Base-by-base conservation (phyloP, 2,329 filamentous ascomycete genomes). In the Arthrobotrys iridis region DNA sequence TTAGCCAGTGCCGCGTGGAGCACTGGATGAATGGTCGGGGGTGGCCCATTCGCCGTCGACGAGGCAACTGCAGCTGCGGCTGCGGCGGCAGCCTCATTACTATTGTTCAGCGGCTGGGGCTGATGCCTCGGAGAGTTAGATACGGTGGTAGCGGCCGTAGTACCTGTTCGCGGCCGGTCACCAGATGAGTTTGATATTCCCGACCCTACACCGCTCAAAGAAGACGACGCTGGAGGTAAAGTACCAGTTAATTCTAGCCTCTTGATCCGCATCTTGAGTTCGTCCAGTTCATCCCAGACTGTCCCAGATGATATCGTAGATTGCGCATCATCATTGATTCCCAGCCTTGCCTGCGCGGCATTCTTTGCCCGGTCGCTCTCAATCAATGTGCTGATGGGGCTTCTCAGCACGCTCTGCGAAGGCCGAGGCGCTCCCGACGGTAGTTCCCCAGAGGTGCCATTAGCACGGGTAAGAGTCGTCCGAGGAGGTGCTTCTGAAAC, bases 231-330 rank as follows among this genome's bases (percentile, higher is more conserved):
- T 0, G 92, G 84, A 0, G 93, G 93, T 33, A 95, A 84, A 82
- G 96, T 97, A 71, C 93, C 93, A 1, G 92, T 96, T 78, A 96
- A 83, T 82, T 98, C 95, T 7, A 99, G 87, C 74, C 93, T 91
- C 79, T 92, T 90, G 79, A 99, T 97, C 28, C 95, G 89, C 41
- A 92, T 95, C 82, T 98, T 98, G 50, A 99, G 84, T 77, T 98
- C 95, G 79, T 98, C 95, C 26, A 99, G 84, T 82, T 99, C 95
- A 81, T 98, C 95, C 95, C 95, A 99, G 1, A 99, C 92, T 0
- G 93, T 97, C 28, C 63, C 65, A 1, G 93, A 96, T 0, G 95
- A 98, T 33, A 91, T 86, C 0, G 91, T 94, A 0, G 95, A 98
- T 79, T 95, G 93, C 0, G 93, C 93, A 6, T 90, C 90, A 79